Evolutionary conservation across 2,329 filamentous ascomycete species (phyloP).

Genomic region (Monosporascus sp.): DNA sequence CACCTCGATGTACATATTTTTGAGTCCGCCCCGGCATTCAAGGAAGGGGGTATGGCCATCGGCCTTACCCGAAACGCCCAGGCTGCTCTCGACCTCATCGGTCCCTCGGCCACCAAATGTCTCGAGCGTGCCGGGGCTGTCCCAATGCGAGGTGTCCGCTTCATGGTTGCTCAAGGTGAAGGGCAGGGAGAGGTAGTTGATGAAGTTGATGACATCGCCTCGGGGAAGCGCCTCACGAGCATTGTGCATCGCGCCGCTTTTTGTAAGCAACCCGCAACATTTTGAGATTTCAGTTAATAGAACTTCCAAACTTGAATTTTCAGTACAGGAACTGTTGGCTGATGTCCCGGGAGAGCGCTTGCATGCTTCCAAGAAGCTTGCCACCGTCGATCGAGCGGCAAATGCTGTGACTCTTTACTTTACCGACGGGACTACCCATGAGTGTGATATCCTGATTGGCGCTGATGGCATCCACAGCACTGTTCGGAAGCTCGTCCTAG

Average conservation of each 20-base stretch:
- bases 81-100: conserved; percentile 15
- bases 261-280: too few relatives aligned
- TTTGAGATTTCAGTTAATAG: too few relatives aligned
- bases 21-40: conserved; percentile 13
- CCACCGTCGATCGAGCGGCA: background rate
- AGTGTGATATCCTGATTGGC: conserved; percentile 33
- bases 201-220: conserved; percentile 5
- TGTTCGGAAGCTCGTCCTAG: conserved; percentile 29
- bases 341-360: conserved; percentile 11
- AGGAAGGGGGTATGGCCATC: conserved; percentile 14
- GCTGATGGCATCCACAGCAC: conserved; percentile 34
- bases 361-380: conserved; percentile 19
- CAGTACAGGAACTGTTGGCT: conserved; percentile 12
- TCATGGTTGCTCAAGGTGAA: conserved; percentile 15
- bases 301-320: too few relatives aligned
- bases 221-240: conserved; percentile 10
- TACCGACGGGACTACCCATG: conserved; percentile 15
- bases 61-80: conserved; percentile 16
- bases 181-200: conserved; percentile 2
- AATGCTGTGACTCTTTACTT: conserved; percentile 11
- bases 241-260: conserved; percentile 14
- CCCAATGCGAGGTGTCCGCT: conserved; percentile 15
- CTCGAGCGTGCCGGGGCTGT: conserved; percentile 15
- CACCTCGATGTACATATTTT: conserved; percentile 17
- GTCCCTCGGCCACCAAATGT: background rate